Evolutionary conservation across 2,329 filamentous ascomycete genomes (phyloP).

Genomic region (Pseudogymnoascus sp.): DNA sequence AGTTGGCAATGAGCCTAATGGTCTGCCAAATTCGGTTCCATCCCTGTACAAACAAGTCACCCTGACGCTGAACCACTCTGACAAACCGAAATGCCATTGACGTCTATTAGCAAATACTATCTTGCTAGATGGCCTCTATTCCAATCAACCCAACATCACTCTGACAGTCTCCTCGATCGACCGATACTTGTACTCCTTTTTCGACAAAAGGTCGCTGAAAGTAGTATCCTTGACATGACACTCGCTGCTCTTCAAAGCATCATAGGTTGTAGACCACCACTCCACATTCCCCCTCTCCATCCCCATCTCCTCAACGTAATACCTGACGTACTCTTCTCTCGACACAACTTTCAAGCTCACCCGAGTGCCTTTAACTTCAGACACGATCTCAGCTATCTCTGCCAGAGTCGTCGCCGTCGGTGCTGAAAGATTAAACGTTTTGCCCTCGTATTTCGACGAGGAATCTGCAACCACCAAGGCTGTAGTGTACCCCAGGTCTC

Average conservation of each 20-base stretch:
- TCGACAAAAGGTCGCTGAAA: constrained; percentile 16
- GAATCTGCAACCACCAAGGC: constrained; percentile 18
- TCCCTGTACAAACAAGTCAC: neutral
- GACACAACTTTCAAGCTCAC: constrained; percentile 16
- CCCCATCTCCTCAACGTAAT: constrained; percentile 17
- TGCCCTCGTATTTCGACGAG: constrained; percentile 15
- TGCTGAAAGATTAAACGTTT: constrained; percentile 18
- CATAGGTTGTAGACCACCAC: constrained; percentile 21
- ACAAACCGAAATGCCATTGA: neutral
- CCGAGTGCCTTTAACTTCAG: constrained; percentile 13
- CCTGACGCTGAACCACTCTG: neutral
- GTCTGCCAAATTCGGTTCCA: neutral
- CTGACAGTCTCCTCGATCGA: constrained; percentile 19
- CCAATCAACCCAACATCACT: constrained; percentile 14
- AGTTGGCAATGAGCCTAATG: neutral
- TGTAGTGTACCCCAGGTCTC: constrained; percentile 20
- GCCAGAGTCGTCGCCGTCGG: constrained; percentile 12
- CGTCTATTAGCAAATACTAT: neutral
- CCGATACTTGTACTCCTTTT: constrained; percentile 13
- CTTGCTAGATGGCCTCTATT: neutral
- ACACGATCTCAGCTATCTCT: constrained; percentile 18
- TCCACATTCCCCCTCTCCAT: constrained; percentile 16
- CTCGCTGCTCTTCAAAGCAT: constrained; percentile 18
- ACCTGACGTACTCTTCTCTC: constrained; percentile 18
- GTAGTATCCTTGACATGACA: constrained; percentile 20